Percentiles rank a stretch among this genome's conserved stretches.
phyloP scores from a whole-genome alignment of 2,329 filamentous ascomycete genomes.

The Sarocladium oryzae region DNA sequence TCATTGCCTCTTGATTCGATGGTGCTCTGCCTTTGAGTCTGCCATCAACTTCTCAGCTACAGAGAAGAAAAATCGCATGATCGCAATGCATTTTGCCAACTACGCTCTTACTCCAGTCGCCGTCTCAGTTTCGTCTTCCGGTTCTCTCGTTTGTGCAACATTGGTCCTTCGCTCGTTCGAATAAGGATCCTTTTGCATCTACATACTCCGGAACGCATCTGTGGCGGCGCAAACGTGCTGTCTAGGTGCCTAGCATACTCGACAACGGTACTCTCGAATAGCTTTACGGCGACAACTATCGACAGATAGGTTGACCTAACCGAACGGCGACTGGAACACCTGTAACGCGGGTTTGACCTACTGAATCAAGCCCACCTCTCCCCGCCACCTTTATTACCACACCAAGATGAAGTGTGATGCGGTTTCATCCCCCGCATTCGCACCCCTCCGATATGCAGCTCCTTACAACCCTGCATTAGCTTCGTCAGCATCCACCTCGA shows the following conservation, averaged over 20 bases:
- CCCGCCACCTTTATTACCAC: constrained; percentile 16
- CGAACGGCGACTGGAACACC: constrained; percentile 49
- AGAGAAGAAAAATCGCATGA: constrained; percentile 25
- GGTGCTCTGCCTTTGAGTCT: constrained; percentile 27
- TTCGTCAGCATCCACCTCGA: constrained; percentile 69
- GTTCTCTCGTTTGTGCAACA: constrained; percentile 50
- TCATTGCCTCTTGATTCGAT: constrained; percentile 19
- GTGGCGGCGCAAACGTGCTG: constrained; percentile 27
- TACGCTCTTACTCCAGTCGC: constrained; percentile 50
- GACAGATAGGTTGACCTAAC: constrained; percentile 44
- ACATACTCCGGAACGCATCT: constrained; percentile 30
- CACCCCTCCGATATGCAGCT: constrained; percentile 40
- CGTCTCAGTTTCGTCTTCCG: constrained; percentile 55
- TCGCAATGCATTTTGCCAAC: constrained; percentile 54
- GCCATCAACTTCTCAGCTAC: constrained; percentile 16
- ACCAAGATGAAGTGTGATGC: constrained; percentile 54
- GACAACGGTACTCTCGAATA: constrained; percentile 28
- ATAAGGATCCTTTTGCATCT: constrained; percentile 34
- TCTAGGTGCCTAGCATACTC: constrained; percentile 32
- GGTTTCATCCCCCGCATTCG: constrained; percentile 46
- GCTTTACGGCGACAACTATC: constrained; percentile 27
- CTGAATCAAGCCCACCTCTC: constrained; percentile 19
- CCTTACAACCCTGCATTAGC: constrained; percentile 65
- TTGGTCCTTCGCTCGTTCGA: constrained; percentile 34
- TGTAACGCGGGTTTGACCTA: constrained; percentile 21